Base-by-base conservation (phyloP, 2,329 filamentous ascomycete species). In the Thielaviopsis ethacetica region DNA sequence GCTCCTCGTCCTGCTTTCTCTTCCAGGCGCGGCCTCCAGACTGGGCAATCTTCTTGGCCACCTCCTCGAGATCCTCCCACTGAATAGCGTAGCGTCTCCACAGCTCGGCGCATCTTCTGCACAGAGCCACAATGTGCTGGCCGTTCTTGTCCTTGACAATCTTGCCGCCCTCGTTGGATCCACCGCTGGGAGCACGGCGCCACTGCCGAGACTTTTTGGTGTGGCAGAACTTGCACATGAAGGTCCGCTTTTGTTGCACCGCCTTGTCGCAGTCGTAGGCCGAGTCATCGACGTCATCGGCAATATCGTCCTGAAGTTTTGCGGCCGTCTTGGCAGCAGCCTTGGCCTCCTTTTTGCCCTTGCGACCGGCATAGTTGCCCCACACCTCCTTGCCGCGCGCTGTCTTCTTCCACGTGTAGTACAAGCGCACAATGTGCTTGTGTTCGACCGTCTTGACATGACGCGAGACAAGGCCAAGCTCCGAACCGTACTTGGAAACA, bases 381-480 rank as follows among this genome's bases (percentile, higher is more conserved):
- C 93, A 96, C 22, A 98, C 83, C 65, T 93, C 83, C 67, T 81
- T 84, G 49, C 93, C 93, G 61, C 85, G 83, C 1, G 85, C 79
- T 0, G 89, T 89, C 71, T 97, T 97, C 73, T 98, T 98, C 93
- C 93, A 98, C 64, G 88, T 88, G 69, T 98, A 98, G 71, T 97
- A 98, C 68, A 87, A 94, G 3, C 93, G 86, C 26, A 95, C 89
- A 62, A 96, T 85, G 61, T 88, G 82, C 41, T 61, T 62, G 62
- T 90, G 83, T 49, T 81, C 82, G 64, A 93, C 82, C 0, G 85
- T 88, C 70, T 89, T 91, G 66, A 96, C 88, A 69, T 95, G 87
- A 64, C 86, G 84, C 63, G 84, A 89, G 61, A 97, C 85, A 53
- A 80, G 79, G 64, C 88, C 81, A 65, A 95, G 82, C 71, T 98